Percentiles rank a stretch among this genome's conserved stretches.
These are phyloP conservation scores for Moelleriella libera DNA, from an alignment of 2,329 filamentous ascomycete species.

Conservation along the genomic window DNA sequence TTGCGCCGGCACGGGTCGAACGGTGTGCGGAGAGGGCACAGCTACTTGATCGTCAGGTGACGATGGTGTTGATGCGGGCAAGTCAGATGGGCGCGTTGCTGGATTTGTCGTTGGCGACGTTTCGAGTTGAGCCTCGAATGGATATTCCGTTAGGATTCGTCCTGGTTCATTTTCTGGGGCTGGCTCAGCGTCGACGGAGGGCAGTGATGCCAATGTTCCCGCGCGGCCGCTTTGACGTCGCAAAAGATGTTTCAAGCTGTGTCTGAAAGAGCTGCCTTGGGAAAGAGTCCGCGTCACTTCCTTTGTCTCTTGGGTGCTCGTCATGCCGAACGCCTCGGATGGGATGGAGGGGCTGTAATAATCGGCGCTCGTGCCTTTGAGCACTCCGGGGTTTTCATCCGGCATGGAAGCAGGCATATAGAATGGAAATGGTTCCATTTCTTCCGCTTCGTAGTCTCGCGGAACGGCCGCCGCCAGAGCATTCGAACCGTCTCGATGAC, in stretches of 20 bases:
- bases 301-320: constrained; percentile 10
- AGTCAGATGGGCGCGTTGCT: not conserved
- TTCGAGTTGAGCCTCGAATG: constrained; percentile 17
- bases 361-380: constrained; percentile 22
- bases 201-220: constrained; percentile 12
- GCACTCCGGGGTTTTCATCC: constrained; percentile 16
- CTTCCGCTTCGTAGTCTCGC: constrained; percentile 4
- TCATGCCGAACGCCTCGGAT: constrained; percentile 26
- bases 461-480: not conserved
- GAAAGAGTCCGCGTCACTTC: constrained; percentile 6
- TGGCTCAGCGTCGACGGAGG: not conserved
- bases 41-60: constrained; percentile 2
- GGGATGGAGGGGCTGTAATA: constrained; percentile 27
- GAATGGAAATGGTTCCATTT: constrained; percentile 4
- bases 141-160: constrained; percentile 4
- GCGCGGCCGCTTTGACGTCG: constrained; percentile 19
- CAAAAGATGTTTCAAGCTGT: constrained; percentile 21
- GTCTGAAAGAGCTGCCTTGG: constrained; percentile 18
- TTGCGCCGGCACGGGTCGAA: not conserved
- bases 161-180: not conserved
- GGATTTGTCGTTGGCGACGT: constrained; percentile 8
- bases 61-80: constrained; percentile 4
- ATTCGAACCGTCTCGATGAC: not conserved
- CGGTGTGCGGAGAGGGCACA: not conserved
- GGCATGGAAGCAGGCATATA: constrained; percentile 13